Conservation (phyloP, 169 alveolate species). For the Perkinsus chesapeaki region DNA sequence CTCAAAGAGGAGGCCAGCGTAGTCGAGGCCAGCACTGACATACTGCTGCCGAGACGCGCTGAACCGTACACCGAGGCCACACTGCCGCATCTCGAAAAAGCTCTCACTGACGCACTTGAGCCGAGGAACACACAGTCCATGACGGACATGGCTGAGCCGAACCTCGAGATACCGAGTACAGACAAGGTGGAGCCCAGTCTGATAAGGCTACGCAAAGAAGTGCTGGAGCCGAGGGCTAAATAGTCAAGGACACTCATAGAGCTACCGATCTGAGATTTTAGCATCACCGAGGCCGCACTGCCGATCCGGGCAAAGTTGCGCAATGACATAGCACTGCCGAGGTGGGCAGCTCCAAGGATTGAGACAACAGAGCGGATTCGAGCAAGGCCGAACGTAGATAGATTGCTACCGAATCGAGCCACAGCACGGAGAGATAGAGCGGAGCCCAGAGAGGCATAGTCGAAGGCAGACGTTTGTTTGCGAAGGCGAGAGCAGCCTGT, state of each 20-base stretch:
- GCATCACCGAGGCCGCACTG: background rate
- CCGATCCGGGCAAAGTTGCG: conserved; percentile 3
- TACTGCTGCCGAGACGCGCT: background rate
- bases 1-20: background rate
- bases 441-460: background rate
- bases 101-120: background rate
- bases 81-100: background rate
- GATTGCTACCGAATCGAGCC: background rate
- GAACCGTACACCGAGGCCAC: background rate
- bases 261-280: background rate
- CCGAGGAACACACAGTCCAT: conserved; percentile 6
- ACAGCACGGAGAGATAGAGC: background rate
- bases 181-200: background rate
- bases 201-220: background rate
- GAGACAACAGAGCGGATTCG: conserved; percentile 6
- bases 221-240: background rate
- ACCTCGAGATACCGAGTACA: background rate
- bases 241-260: background rate
- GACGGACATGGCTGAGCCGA: background rate
- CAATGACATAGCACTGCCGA: background rate
- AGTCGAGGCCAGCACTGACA: background rate
- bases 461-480: background rate
- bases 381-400: conserved; percentile 13
- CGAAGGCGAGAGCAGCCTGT: background rate
- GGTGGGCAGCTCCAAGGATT: background rate